phyloP scores from a whole-genome alignment of 73 alveolate species.

The Paramecium pentaurelia region DNA sequence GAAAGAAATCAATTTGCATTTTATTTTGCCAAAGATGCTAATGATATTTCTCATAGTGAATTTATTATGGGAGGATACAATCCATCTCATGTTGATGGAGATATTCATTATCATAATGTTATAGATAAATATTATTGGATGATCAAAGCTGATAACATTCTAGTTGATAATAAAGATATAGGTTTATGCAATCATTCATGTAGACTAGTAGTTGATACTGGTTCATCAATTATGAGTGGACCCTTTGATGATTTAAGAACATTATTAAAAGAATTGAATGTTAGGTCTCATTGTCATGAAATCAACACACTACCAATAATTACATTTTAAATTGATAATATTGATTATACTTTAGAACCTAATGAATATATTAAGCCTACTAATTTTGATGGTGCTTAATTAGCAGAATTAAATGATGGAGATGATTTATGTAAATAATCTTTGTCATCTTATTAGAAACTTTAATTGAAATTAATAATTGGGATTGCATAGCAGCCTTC shows the following conservation, averaged over 20 bases:
- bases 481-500: constrained; percentile 62
- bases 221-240: constrained; percentile 79
- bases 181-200: constrained; percentile 65
- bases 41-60: constrained; percentile 65
- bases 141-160: constrained; percentile 67
- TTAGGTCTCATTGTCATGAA: constrained; percentile 49
- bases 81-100: constrained; percentile 64
- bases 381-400: neutral
- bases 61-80: constrained; percentile 74
- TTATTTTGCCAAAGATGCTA: constrained; percentile 55
- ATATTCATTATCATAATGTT: constrained; percentile 65
- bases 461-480: constrained; percentile 1
- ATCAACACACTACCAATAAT: constrained; percentile 48
- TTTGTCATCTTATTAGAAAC: neutral
- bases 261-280: constrained; percentile 36
- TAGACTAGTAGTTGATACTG: constrained; percentile 78
- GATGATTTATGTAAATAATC: constrained; percentile 8
- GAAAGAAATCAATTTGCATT: constrained; percentile 71
- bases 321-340: constrained; percentile 60
- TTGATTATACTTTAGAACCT: constrained; percentile 47
- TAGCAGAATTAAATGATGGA: constrained; percentile 20
- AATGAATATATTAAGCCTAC: constrained; percentile 60
- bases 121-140: constrained; percentile 83
- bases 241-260: constrained; percentile 67
- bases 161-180: constrained; percentile 63